Conservation (phyloP, 345 rosid genomes). For the Camelina hispida region DNA sequence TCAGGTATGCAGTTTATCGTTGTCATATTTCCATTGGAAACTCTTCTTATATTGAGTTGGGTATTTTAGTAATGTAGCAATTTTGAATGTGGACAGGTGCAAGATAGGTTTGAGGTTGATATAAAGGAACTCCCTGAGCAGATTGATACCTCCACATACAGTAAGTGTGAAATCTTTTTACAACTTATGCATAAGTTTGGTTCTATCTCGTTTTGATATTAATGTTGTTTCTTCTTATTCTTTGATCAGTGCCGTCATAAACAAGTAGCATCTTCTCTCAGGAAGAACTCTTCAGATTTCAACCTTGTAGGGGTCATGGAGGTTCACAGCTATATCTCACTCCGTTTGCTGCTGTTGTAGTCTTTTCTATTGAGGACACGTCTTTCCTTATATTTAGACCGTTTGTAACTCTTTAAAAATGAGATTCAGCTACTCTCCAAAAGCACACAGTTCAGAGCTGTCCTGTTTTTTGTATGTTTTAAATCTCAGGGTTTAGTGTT, state of each 20-base stretch:
- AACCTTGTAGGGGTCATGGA: neutral
- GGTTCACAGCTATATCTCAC: neutral
- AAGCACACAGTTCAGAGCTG: neutral
- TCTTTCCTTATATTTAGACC: constrained; percentile 5
- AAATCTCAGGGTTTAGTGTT: neutral
- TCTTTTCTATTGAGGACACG: neutral
- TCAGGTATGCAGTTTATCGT: constrained; percentile 60
- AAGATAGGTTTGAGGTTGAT: constrained; percentile 95
- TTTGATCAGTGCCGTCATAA: constrained; percentile 42
- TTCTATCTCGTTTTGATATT: neutral
- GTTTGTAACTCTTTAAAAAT: constrained; percentile 15
- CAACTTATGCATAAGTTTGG: neutral
- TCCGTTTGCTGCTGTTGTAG: constrained; percentile 12
- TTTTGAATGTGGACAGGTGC: constrained; percentile 57
- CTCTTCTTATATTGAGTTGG: neutral
- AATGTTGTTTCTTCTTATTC: neutral
- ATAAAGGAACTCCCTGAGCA: constrained; percentile 98
- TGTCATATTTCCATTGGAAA: neutral
- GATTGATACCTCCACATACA: constrained; percentile 93
- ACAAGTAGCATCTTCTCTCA: neutral
- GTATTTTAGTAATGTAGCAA: neutral
- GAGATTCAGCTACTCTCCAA: neutral
- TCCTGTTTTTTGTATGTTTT: constrained; percentile 11
- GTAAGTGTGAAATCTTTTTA: constrained; percentile 48
- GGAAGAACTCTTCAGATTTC: neutral